phyloP scores from a whole-genome alignment of 73 alveolate species.

The Diophrys sp. region DNA sequence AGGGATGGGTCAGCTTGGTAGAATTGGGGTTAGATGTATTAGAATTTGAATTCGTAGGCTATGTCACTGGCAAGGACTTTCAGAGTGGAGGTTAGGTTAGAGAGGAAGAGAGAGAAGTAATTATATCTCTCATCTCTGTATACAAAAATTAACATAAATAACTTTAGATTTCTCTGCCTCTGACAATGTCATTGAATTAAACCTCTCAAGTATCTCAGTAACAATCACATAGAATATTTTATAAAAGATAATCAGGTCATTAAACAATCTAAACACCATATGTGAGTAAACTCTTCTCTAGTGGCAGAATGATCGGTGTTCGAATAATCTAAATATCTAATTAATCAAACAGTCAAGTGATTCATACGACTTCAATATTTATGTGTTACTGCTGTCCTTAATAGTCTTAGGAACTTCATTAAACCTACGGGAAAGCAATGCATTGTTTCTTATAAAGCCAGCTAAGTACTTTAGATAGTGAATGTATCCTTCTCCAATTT shows the following conservation, averaged over 20 bases:
- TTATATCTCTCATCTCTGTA: too few relatives aligned
- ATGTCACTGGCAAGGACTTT: constrained; percentile 22
- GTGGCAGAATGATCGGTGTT: constrained; percentile 41
- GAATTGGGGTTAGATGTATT: constrained; percentile 35
- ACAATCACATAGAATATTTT: constrained; percentile 50
- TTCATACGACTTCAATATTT: constrained; percentile 34
- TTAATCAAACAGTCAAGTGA: constrained; percentile 37
- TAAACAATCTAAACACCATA: constrained; percentile 33
- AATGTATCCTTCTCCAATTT: constrained; percentile 29
- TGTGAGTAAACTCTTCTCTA: constrained; percentile 38
- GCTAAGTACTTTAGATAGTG: constrained; percentile 37
- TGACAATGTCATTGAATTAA: constrained; percentile 24
- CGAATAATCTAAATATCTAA: constrained; percentile 47
- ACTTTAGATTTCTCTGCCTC: constrained; percentile 43
- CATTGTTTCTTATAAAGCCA: constrained; percentile 17
- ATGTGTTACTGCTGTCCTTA: constrained; percentile 10
- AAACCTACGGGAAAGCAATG: constrained; percentile 26
- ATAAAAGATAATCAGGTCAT: constrained; percentile 42
- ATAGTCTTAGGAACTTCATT: constrained; percentile 25
- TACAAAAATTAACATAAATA: constrained; percentile 43
- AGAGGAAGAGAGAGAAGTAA: too few relatives aligned
- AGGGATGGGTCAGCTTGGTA: constrained; percentile 41
- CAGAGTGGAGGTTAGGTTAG: constrained; percentile 41
- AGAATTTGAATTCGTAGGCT: constrained; percentile 30
- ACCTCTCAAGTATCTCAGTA: constrained; percentile 56